Evolutionary conservation across 73 alveolate genomes (phyloP), one percentile per base, ranked within the genome.

Genomic region (Effrenium voratum): DNA sequence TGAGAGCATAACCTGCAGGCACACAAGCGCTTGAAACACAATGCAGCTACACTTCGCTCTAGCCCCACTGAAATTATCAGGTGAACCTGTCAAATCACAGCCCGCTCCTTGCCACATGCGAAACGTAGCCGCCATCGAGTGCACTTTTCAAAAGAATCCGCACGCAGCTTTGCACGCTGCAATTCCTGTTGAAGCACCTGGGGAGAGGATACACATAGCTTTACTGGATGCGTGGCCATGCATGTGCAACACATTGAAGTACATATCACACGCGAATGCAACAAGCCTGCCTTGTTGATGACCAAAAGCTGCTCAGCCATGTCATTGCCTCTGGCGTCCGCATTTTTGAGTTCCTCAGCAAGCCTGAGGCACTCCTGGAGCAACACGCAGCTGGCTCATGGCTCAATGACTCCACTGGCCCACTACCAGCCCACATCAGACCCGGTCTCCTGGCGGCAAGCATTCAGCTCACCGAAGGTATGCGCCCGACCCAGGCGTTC

Each of bases 401-500:
- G 10, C 30, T 5, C 77, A 41, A 38, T 8, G 28, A 57, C 72
- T 22, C 28, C 72, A 57, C n/a, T 22, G 28, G 16, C 72, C 16
- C 0, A 57, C 0, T 1, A 57, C 6, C 3, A 30, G n/a, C 72
- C 72, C n/a, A n/a, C 68, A 55, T 55, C 68, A 55, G 30, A 55
- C 32, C 63, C 63, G 26, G 8, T 52, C 86, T 45, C 97, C 97
- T 90, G 97, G 1, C 97, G 85, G 44, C 81, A 57, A 24, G 32
- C 87, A 4, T 86, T 34, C 32, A 90, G 87, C 76, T 44, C 97
- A 1, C 97, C 38, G 57, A 90, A 76, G 59, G 66, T 80, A n/a
- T 90, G 97, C 32, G 97, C 97, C 22, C 43, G 80, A 40, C 97
- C 83, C 49, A 90, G 57, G 88, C 97, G 97, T 57, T 86, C 94